These are phyloP conservation scores for Colletotrichum sp. DNA, from an alignment of 2,329 filamentous ascomycete species.

Conservation along the genomic window DNA sequence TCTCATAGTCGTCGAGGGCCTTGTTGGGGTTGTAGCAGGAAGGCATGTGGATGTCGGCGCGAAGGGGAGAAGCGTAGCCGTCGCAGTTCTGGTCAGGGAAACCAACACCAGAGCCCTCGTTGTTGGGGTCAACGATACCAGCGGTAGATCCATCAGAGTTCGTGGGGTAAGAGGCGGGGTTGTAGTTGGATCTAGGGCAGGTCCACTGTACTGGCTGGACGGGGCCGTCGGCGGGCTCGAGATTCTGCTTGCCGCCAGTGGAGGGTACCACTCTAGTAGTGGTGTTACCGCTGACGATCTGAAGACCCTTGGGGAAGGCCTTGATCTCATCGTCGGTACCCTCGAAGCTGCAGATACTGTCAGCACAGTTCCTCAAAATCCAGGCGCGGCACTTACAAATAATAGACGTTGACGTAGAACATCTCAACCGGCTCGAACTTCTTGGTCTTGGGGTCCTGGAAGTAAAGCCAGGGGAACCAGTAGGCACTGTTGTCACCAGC, in stretches of 20 bases:
- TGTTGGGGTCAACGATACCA: constrained; percentile 60
- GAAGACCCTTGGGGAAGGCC: constrained; percentile 73
- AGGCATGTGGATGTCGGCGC: constrained; percentile 74
- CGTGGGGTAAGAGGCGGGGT: constrained; percentile 57
- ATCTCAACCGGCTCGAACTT: constrained; percentile 70
- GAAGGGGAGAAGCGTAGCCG: constrained; percentile 63
- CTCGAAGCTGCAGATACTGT: constrained; percentile 55
- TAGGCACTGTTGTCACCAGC: constrained; percentile 76
- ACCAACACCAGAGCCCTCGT: constrained; percentile 63
- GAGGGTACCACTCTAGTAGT: constrained; percentile 61
- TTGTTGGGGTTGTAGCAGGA: constrained; percentile 74
- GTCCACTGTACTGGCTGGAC: constrained; percentile 64
- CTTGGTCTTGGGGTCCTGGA: constrained; percentile 65
- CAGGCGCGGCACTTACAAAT: constrained; percentile 57
- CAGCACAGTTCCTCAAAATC: constrained; percentile 24
- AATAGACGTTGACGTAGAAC: constrained; percentile 79
- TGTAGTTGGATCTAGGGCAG: constrained; percentile 58
- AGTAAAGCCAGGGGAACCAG: constrained; percentile 78
- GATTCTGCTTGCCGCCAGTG: constrained; percentile 52
- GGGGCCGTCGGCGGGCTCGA: constrained; percentile 56
- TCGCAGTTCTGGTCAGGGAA: constrained; percentile 77
- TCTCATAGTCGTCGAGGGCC: constrained; percentile 63
- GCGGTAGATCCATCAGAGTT: constrained; percentile 59
- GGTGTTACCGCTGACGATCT: constrained; percentile 73
- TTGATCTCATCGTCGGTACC: constrained; percentile 68